A percentile compares a stretch with the other conserved stretches of the same genome.
Conservation (phyloP, 805 yeast species). For the Kregervanrija fluxuum region DNA sequence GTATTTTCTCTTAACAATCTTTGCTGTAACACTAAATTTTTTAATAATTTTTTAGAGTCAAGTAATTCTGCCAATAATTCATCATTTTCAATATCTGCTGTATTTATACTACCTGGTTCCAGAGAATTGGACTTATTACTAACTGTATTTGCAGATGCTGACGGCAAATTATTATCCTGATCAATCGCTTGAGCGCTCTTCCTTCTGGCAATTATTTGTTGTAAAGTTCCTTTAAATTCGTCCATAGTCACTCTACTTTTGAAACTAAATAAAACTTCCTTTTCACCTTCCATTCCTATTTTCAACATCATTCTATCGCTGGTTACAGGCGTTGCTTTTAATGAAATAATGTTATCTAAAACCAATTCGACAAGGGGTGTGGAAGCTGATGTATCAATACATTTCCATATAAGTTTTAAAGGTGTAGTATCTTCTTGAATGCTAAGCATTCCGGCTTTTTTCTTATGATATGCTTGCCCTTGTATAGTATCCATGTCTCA, state of each 20-base stretch:
- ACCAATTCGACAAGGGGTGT: slow-evolving; percentile 33
- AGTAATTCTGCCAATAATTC: slow-evolving; percentile 32
- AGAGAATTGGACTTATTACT: background rate
- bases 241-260: slow-evolving; percentile 72
- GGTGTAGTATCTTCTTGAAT: slow-evolving; percentile 52
- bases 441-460: slow-evolving; percentile 48
- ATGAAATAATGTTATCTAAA: slow-evolving; percentile 36
- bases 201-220: slow-evolving; percentile 60
- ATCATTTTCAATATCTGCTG: slow-evolving; percentile 18
- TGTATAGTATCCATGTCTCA: slow-evolving; percentile 4
- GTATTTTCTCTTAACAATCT: slow-evolving; percentile 64
- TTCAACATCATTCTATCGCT: slow-evolving; percentile 62
- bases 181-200: slow-evolving; percentile 22
- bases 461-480: slow-evolving; percentile 44
- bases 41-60: slow-evolving; percentile 51
- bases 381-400: slow-evolving; percentile 40
- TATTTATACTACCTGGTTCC: background rate
- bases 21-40: slow-evolving; percentile 74
- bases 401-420: slow-evolving; percentile 48
- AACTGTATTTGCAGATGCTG: background rate
- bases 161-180: background rate
- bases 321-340: slow-evolving; percentile 65
- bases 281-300: slow-evolving; percentile 29
- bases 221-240: slow-evolving; percentile 57
- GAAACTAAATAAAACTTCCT: slow-evolving; percentile 48